Base-by-base conservation (phyloP, 2,329 filamentous ascomycete genomes). In the Ceratocystis destructans region DNA sequence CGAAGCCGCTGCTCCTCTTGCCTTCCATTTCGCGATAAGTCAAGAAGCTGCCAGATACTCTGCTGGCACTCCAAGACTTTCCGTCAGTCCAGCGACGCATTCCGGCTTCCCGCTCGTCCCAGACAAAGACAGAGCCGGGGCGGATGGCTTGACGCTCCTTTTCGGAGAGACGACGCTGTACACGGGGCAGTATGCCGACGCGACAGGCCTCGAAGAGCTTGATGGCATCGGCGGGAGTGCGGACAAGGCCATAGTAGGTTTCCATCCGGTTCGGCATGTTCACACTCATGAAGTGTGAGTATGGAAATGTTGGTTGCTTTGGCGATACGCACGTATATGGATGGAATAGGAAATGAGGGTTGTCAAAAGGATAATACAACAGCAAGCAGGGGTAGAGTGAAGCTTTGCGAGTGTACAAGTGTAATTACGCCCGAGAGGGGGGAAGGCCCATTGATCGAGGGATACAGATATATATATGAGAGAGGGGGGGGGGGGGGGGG, bases 21-120 rank as follows among this genome's bases (percentile, higher is more conserved):
- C 94, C 94, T 76, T 99, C 94, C 94, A 99, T 99, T 74, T 99
- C 94, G 48, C 94, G 83, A 74, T 99, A 99, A 6, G 94, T 97
- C 68, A 99, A 77, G 75, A 99, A 99, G 78, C 94, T 97, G 64
- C 94, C 94, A 0, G 93, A 97, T 0, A 99, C 94, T 69, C 94
- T 85, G 77, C 93, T 97, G 44, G 94, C 94, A 73, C 93, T 97
- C 94, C 94, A 99, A 45, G 93, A 97, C 76, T 99, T 99, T 66
- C 94, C 94, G 72, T 99, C 94, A 0, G 94, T 99, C 94, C 94
- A 99, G 76, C 94, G 82, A 73, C 94, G 84, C 94, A 99, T 99
- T 70, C 94, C 94, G 10, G 94, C 94, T 79, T 99, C 94, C 71
- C 93, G 82, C 79, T 99, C 94, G 75, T 99, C 94, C 94, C 94